Evolutionary conservation across 2,329 filamentous ascomycete species (phyloP), one percentile per base, ranked within the genome.

Genomic region (Nothophoma quercina): DNA sequence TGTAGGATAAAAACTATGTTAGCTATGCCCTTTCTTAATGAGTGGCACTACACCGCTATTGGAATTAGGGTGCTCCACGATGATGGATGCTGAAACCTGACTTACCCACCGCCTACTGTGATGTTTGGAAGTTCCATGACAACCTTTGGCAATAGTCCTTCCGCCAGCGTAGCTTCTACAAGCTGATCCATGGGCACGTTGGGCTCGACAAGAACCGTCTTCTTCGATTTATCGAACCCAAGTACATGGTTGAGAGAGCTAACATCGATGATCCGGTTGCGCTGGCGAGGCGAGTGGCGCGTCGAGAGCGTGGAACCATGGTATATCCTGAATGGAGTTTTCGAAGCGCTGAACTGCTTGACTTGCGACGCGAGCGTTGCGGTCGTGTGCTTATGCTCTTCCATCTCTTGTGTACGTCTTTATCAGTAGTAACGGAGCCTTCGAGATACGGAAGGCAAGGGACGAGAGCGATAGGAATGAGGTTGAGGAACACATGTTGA

Each of bases 101-200:
- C 64, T 59, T 52, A 67, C 0, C 85, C 86, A 2, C 87, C 87
- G 12, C 87, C 87, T 0, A 82, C 83, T 0, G 87, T 90, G 56
- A 89, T 90, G 0, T 85, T 85, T 0, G 86, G 86, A 41, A 90
- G 87, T 62, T 90, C 87, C 83, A 89, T 88, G 4, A 90, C 85
- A 0, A 90, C 85, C 0, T 81, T 82, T 1, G 82, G 86, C 1
- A 90, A 71, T 0, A 89, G 74, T 0, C 82, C 82, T 40, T 83
- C 65, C 4, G 73, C 69, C 38, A 86, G 62, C 0, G 85, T 85
- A 1, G 80, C 83, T 45, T 82, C 78, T 1, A 89, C 81, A 1
- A 90, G 77, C 0, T 75, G 74, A 52, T 88, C 86, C 86, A 90
- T 89, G 0, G 85, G 78, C 3, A 90, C 86, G 59, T 89, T 90